Conservation (phyloP, 2,329 filamentous ascomycete species). For the Xylaria sp. region DNA sequence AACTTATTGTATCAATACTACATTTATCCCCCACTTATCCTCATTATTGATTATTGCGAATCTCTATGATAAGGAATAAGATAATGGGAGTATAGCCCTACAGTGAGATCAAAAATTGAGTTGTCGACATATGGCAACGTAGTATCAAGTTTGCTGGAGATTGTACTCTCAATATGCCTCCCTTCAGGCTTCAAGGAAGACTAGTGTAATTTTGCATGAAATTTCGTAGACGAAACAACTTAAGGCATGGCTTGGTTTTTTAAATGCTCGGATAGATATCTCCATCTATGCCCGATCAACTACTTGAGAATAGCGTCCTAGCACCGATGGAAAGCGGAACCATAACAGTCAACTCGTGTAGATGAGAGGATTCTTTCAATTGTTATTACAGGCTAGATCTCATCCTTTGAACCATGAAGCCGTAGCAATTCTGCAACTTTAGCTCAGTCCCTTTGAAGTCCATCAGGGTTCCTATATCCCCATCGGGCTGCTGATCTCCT, state of each 20-base stretch:
- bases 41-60: not conserved
- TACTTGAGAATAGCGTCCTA: not conserved
- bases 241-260: not conserved
- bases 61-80: not conserved
- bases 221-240: not conserved
- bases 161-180: not conserved
- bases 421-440: not conserved
- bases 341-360: not conserved
- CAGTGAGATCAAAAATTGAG: not conserved
- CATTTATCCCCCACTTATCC: not conserved
- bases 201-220: not conserved
- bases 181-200: not conserved
- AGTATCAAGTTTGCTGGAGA: not conserved
- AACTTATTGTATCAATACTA: not conserved
- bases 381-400: not conserved
- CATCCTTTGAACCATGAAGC: not conserved
- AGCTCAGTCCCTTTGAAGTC: not conserved
- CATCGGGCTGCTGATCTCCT: fast-evolving
- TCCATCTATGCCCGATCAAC: not conserved
- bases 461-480: not conserved
- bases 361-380: not conserved
- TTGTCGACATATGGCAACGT: too few species aligned
- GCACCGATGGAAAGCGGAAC: not conserved
- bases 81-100: not conserved
- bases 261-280: not conserved